phyloP scores from a whole-genome alignment of 78 protist species.

The Dictyostelium intermedium region DNA sequence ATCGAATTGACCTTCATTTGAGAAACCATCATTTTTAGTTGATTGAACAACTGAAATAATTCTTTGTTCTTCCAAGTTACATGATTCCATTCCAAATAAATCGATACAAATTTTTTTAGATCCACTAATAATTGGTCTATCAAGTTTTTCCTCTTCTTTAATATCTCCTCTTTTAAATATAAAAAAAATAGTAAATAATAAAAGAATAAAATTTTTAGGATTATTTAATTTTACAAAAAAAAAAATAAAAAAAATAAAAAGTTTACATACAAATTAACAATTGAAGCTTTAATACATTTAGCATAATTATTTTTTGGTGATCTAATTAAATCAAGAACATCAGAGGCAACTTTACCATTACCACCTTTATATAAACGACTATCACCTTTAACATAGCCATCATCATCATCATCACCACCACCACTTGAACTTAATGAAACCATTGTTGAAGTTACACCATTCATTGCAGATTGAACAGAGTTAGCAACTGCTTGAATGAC shows the following conservation, averaged over 20 bases:
- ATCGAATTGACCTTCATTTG: background rate
- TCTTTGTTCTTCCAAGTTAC: slow-evolving; percentile 3
- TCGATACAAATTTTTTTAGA: slow-evolving; percentile 18
- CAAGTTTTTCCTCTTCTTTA: background rate
- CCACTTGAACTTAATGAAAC: background rate
- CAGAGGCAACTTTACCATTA: background rate
- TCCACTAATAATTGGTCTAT: slow-evolving; percentile 8
- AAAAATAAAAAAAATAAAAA: background rate
- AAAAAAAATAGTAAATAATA: background rate
- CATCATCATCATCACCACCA: background rate
- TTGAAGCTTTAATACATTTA: background rate
- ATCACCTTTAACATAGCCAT: background rate
- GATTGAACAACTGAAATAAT: slow-evolving; percentile 12
- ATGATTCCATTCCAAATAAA: background rate
- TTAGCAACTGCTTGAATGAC: background rate
- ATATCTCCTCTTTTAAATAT: background rate
- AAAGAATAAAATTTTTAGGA: background rate
- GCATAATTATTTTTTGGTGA: background rate
- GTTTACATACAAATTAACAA: background rate
- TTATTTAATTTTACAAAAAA: background rate
- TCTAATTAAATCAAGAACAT: background rate
- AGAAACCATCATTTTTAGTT: slow-evolving; percentile 11
- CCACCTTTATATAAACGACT: background rate
- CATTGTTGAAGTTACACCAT: background rate
- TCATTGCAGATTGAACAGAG: background rate